A percentile compares a stretch with the other conserved stretches of the same genome.
Evolutionary conservation across 2,329 filamentous ascomycete genomes (phyloP).

Genomic region (Chrysosporium queenslandicum): DNA sequence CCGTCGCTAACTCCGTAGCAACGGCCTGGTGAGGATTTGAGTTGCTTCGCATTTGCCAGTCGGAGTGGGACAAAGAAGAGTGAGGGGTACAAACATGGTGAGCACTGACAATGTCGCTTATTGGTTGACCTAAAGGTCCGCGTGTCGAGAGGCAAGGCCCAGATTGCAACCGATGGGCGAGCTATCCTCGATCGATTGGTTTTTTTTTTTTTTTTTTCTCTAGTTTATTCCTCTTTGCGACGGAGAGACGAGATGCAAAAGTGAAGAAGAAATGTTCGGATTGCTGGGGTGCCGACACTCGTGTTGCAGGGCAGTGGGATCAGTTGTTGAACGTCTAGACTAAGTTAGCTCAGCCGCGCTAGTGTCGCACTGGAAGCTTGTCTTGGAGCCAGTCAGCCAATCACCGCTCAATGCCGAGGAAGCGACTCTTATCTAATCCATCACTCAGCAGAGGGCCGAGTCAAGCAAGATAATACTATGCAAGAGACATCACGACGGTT

Average conservation of each 20-base stretch:
- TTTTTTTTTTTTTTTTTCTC: no score
- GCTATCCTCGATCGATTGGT: background rate
- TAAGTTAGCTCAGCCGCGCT: slow-evolving; percentile 6
- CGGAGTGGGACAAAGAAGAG: slow-evolving; percentile 2
- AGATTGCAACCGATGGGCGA: background rate
- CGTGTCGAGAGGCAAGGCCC: background rate
- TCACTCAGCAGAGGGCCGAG: background rate
- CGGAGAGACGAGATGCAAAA: background rate
- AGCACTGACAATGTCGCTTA: background rate
- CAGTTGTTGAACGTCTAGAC: slow-evolving; percentile 7
- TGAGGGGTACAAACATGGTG: background rate
- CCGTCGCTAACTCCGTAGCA: no score
- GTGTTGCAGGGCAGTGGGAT: no score
- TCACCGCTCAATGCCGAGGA: background rate
- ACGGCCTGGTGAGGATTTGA: no score
- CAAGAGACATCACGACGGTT: background rate
- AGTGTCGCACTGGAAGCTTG: slow-evolving; percentile 4
- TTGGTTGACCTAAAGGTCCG: background rate
- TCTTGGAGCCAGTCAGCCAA: background rate
- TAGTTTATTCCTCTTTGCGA: background rate
- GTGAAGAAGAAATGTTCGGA: background rate
- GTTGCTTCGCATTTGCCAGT: background rate
- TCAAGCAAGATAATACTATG: background rate
- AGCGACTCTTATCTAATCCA: background rate
- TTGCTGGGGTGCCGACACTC: no score